Conservation (phyloP, 768 basidiomycete genomes). For the Clitopilus hobsonii region DNA sequence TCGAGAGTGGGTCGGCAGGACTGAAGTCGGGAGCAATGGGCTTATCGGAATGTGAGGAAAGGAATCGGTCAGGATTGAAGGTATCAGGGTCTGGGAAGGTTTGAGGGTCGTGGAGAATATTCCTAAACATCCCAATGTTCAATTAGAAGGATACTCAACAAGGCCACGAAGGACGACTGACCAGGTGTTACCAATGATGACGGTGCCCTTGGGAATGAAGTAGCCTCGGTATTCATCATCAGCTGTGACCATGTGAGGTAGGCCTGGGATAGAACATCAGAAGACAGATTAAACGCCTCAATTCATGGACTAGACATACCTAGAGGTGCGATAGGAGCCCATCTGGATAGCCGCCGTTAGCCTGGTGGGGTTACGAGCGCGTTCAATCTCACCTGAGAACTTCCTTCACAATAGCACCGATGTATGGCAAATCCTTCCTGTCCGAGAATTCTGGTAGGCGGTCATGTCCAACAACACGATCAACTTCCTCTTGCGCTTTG, state of each 20-base stretch:
- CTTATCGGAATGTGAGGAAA: slow-evolving; percentile 14
- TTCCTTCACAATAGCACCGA: slow-evolving; percentile 36
- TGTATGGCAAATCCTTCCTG: slow-evolving; percentile 30
- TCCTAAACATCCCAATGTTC: slow-evolving; percentile 24
- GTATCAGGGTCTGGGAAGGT: slow-evolving; percentile 38
- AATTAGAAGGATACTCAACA: background rate
- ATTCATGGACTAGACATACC: slow-evolving; percentile 10
- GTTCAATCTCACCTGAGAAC: slow-evolving; percentile 27
- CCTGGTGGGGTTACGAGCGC: no score
- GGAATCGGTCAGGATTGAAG: slow-evolving; percentile 49
- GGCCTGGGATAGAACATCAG: slow-evolving; percentile 13
- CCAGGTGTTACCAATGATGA: slow-evolving; percentile 40
- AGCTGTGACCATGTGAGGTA: slow-evolving; percentile 33
- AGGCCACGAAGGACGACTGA: no score
- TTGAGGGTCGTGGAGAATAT: slow-evolving; percentile 43
- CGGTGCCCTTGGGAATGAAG: slow-evolving; percentile 40
- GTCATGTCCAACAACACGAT: slow-evolving; percentile 22
- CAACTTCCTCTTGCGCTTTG: slow-evolving; percentile 26
- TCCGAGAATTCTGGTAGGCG: slow-evolving; percentile 25
- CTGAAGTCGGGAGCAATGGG: slow-evolving; percentile 22
- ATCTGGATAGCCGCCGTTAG: no score
- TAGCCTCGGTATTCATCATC: slow-evolving; percentile 40
- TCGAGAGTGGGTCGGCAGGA: slow-evolving; percentile 27
- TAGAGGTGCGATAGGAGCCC: slow-evolving; percentile 26
- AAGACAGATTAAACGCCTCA: background rate